Evolutionary conservation across 2,329 filamentous ascomycete genomes (phyloP), one percentile per base, ranked within the genome.

Genomic region (Ophiocordyceps camponoti-floridani): DNA sequence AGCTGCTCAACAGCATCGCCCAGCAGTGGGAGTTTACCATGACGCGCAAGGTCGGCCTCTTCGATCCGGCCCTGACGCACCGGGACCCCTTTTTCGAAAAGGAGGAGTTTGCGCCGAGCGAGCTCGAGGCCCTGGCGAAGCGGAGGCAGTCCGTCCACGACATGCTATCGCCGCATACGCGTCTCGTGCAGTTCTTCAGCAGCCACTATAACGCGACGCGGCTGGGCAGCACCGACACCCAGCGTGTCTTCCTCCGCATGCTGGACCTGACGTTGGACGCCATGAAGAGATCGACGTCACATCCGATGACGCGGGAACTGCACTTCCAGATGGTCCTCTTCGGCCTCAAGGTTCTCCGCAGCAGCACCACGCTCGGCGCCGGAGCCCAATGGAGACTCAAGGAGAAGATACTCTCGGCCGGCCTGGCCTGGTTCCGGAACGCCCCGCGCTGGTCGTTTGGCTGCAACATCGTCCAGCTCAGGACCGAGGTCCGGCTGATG

Each of bases 131-230:
- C 13, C 68, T 95, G 50, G 71, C 77, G 14, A 85, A 80, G 61
- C 75, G 79, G 44, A 86, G 89, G 55, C 82, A 91, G 53, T 65
- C 75, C 27, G 80, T 87, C 2, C 84, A 94, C 54, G 83, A 91
- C 54, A 65, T 89, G 44, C 75, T 98, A 37, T 80, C 85, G 8
- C 91, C 91, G 4, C 91, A 98, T 59, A 78, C 84, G 44, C 79
- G 84, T 23, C 64, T 96, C 26, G 64, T 95, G 31, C 86, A 94
- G 50, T 94, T 96, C 58, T 75, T 99, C 48, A 80, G 77, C 47
- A 98, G 91, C 55, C 89, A 96, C 58, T 98, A 94, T 65, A 94
- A 87, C 58, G 87, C 93, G 2, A 88, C 84, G 12, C 76, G 88
- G n/a, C 69, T 95, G 26, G 82, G 85, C 26, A 94, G 82, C 52